Evolutionary conservation across 441 rosid species (phyloP), one percentile per base, ranked within the genome.

Genomic region (Eruca vesicaria): DNA sequence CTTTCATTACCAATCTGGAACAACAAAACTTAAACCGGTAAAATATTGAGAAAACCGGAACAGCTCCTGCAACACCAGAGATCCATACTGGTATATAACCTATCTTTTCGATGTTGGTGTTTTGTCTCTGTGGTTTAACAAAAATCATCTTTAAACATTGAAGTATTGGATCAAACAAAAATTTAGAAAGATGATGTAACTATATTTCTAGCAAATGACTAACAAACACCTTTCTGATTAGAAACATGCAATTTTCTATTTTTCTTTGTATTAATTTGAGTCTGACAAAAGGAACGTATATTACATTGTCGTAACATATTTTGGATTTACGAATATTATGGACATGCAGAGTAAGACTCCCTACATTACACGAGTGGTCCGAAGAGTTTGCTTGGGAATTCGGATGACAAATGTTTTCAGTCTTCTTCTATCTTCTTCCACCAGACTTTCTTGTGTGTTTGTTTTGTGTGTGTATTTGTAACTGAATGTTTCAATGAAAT

Each of bases 1-100:
- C 36, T 8, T 61, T 61, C 9, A 20, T 1, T 50, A 60, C 53
- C 63, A 18, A 15, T 52, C 10, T 29, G 16, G 26, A 15, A n/a
- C 41, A 59, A 15, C 41, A 56, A 23, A 57, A 7, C 35, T 59
- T 1, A 19, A 48, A 61, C 66, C 10, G 35, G 50, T 18, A 0
- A 21, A 61, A 20, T 61, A 50, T 61, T 69, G 21, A 7, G 41
- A 65, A 7, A 52, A 50, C 31, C 20, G 21, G 2, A 31, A 60
- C 97, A 0, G 97, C 98, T 61, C 93, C 97, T 75, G 89, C 89
- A 10, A 88, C 97, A 48, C 88, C 90, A 26, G 88, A 89, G 18
- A 65, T 92, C 55, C 97, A 92, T 61, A 60, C 18, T 7, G 90
- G 96, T 90, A 83, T 90, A 83, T 38, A 28, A 52, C 4, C 43